Conservation (phyloP, 805 yeast species). For the Clavispora vitiphila region DNA sequence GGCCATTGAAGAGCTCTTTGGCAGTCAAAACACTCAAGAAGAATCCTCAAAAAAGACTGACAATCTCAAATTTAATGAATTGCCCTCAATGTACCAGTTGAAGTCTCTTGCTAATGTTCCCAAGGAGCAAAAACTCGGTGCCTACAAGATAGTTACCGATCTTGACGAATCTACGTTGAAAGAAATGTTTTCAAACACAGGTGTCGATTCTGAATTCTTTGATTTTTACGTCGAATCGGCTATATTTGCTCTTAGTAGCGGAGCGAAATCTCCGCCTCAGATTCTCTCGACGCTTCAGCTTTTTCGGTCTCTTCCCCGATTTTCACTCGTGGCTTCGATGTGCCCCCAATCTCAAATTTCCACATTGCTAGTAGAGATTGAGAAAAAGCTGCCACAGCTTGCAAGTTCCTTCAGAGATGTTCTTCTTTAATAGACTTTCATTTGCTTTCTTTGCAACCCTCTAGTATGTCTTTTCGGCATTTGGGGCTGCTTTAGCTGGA, state of each 20-base stretch:
- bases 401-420: neutral
- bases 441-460: neutral
- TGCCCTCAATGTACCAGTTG: constrained; percentile 24
- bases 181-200: constrained; percentile 35
- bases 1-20: constrained; percentile 9
- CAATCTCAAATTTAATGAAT: constrained; percentile 10
- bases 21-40: neutral
- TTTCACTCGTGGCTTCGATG: neutral
- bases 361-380: neutral
- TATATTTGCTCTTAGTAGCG: constrained; percentile 8
- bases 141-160: constrained; percentile 34
- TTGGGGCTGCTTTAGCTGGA: neutral
- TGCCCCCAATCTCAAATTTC: neutral
- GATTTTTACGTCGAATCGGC: constrained; percentile 45
- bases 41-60: neutral
- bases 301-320: constrained; percentile 1
- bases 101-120: constrained; percentile 24
- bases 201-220: constrained; percentile 47
- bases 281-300: constrained; percentile 6
- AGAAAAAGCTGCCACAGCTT: neutral
- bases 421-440: neutral
- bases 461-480: neutral
- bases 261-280: constrained; percentile 1
- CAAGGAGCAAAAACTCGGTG: constrained; percentile 18
- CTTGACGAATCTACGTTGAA: constrained; percentile 21